Base-by-base conservation (phyloP, 768 basidiomycete species). In the Rhizopogon vesiculosus region DNA sequence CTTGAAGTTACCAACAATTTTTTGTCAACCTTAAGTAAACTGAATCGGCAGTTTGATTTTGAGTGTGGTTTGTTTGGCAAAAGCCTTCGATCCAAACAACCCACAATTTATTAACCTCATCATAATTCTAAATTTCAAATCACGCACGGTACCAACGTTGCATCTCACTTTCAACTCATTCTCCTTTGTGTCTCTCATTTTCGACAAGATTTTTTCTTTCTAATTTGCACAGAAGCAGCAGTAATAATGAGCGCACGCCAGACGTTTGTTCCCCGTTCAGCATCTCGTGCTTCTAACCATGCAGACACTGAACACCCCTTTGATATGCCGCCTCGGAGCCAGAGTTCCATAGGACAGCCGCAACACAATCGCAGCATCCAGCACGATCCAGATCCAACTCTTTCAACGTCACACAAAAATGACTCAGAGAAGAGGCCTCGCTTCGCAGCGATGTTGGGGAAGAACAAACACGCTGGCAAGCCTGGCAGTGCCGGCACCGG, bases 31-130 rank as follows among this genome's bases (percentile, higher is more conserved):
- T 7, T 25, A 25, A 33, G 31, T 9, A 33, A 33, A 33, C 31
- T 33, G 9, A 9, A 33, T 31, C 31, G 9, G 9, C 9, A 31
- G 5, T 18, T 28, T 6, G 45, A 33, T 25, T 25, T 25, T 25
- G 33, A 33, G 31, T 33, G 31, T 33, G 19, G 18, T 38, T 49
- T 49, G 48, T 49, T 49, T 49, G 48, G 48, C 48, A 49, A 49
- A 38, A 49, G 48, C 48, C 31, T 49, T 49, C 5, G 19, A 49
- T 49, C 48, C 48, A 49, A 49, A 49, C 48, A 49, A 49, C 3
- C 19, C 38, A 38, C 25, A 48, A 33, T 1, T 38, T 12, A 38
- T 13, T 38, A 38, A 38, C 12, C 35, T 38, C 35, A 3, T 35
- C 35, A 38, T 38, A 38, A 38, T 5, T n/a, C n/a, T n/a, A n/a